Conservation (phyloP, 768 basidiomycete species). For the Cyclocybe aegerita region DNA sequence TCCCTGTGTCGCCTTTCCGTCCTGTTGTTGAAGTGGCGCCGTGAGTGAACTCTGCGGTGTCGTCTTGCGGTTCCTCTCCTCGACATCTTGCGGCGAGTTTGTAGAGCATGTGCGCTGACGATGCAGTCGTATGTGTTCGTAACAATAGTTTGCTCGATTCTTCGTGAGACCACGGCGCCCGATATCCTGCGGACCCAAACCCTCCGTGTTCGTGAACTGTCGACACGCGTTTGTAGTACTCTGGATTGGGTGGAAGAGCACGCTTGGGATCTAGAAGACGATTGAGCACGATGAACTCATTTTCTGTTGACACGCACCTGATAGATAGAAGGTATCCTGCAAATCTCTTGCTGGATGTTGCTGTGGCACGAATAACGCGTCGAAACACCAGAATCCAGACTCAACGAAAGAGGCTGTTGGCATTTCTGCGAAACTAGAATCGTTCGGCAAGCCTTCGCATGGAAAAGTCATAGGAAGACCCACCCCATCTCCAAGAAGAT, state of each 20-base stretch:
- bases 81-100: conserved; percentile 85
- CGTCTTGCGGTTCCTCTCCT: conserved; percentile 49
- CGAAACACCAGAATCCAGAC: conserved; percentile 99
- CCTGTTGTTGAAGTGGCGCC: conserved; percentile 31
- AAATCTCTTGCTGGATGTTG: conserved; percentile 98
- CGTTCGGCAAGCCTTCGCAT: conserved; percentile 2
- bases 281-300: neutral
- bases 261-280: conserved; percentile 65
- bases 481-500: conserved; percentile 99
- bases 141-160: conserved; percentile 92
- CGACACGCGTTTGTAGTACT: conserved; percentile 85
- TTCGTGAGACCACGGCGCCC: conserved; percentile 91
- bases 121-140: conserved; percentile 96
- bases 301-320: conserved; percentile 45
- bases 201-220: conserved; percentile 84
- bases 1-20: conserved; percentile 6
- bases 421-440: conserved; percentile 92
- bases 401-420: conserved; percentile 95
- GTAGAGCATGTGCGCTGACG: conserved; percentile 92
- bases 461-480: conserved; percentile 18
- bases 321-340: conserved; percentile 98
- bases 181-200: conserved; percentile 93
- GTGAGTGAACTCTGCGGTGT: conserved; percentile 40
- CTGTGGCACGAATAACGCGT: conserved; percentile 96
- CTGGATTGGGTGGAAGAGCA: conserved; percentile 72